Percentiles rank a stretch among this genome's conserved stretches.
Conservation (phyloP, 2,329 filamentous ascomycete species). For the Penicillium thymicola region DNA sequence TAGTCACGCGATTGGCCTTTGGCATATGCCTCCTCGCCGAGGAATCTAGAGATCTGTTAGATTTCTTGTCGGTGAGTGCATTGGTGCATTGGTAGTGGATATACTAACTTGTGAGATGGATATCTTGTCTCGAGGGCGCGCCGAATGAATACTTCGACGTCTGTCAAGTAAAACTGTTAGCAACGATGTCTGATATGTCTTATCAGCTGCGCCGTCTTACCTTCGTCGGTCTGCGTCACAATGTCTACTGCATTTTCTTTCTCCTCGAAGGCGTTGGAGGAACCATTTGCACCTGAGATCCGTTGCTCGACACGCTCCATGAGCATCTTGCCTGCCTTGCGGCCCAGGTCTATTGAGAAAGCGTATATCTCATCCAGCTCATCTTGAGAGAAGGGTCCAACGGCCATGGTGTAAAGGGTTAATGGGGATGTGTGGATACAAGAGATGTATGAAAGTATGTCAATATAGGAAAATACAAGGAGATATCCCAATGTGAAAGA, state of each 20-base stretch:
- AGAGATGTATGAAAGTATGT: background rate
- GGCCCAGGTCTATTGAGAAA: conserved; percentile 68
- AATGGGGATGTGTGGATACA: background rate
- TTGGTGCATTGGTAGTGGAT: background rate
- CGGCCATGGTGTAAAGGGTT: conserved; percentile 16
- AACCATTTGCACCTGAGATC: conserved; percentile 41
- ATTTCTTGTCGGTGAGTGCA: background rate
- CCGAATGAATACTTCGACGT: conserved; percentile 70
- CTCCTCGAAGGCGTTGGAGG: conserved; percentile 48
- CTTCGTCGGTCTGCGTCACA: conserved; percentile 72
- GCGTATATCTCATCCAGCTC: conserved; percentile 64
- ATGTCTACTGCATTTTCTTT: conserved; percentile 76
- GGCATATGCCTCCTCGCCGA: conserved; percentile 74
- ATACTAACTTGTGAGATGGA: conserved; percentile 61
- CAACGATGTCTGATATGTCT: background rate
- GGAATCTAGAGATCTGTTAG: conserved; percentile 52
- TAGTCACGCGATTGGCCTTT: conserved; percentile 66
- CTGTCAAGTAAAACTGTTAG: conserved; percentile 39
- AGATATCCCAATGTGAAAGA: background rate
- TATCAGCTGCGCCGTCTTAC: conserved; percentile 38
- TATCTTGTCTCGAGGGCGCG: conserved; percentile 57
- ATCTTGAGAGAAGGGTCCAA: conserved; percentile 22
- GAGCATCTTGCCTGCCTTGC: conserved; percentile 66
- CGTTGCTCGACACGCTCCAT: conserved; percentile 61
- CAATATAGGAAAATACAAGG: background rate